Evolutionary conservation across 2,329 filamentous ascomycete species (phyloP).

Genomic region (Exophiala bonariae): DNA sequence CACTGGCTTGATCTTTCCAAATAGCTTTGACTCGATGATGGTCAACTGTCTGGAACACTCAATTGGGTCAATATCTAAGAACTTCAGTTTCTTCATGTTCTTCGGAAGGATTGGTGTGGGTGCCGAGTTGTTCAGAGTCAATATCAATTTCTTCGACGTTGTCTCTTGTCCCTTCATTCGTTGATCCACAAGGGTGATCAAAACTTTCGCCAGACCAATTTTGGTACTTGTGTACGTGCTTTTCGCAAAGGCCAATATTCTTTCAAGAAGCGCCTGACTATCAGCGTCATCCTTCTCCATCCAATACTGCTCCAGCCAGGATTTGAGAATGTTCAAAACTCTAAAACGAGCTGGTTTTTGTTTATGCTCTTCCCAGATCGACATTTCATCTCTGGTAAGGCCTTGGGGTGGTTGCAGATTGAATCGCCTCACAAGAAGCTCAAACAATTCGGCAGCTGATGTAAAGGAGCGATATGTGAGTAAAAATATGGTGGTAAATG

Average conservation of each 20-base stretch:
- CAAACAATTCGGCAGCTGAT: constrained; percentile 83
- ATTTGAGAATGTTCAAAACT: constrained; percentile 96
- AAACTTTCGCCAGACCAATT: constrained; percentile 79
- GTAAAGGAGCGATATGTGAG: constrained; percentile 97
- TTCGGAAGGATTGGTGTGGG: constrained; percentile 91
- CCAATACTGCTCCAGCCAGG: constrained; percentile 98
- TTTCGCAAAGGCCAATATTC: constrained; percentile 86
- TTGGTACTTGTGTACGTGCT: constrained; percentile 92
- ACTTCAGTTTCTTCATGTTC: constrained; percentile 99
- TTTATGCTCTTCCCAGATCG: constrained; percentile 88
- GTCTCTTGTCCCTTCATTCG: constrained; percentile 84
- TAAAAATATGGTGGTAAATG: constrained; percentile 96
- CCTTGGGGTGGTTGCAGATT: constrained; percentile 88
- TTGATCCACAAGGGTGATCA: constrained; percentile 87
- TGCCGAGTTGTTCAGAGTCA: constrained; percentile 78
- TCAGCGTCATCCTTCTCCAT: constrained; percentile 90
- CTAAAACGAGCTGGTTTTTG: constrained; percentile 95
- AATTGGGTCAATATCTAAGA: constrained; percentile 90
- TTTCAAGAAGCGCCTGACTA: constrained; percentile 79
- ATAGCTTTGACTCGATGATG: constrained; percentile 91
- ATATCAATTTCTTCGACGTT: constrained; percentile 79
- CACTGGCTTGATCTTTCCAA: constrained; percentile 92
- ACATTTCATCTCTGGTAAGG: constrained; percentile 71
- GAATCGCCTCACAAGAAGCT: constrained; percentile 87
- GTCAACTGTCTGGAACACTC: constrained; percentile 98